Conservation (phyloP, 2,329 filamentous ascomycete genomes). For the Aspergillus sp. region DNA sequence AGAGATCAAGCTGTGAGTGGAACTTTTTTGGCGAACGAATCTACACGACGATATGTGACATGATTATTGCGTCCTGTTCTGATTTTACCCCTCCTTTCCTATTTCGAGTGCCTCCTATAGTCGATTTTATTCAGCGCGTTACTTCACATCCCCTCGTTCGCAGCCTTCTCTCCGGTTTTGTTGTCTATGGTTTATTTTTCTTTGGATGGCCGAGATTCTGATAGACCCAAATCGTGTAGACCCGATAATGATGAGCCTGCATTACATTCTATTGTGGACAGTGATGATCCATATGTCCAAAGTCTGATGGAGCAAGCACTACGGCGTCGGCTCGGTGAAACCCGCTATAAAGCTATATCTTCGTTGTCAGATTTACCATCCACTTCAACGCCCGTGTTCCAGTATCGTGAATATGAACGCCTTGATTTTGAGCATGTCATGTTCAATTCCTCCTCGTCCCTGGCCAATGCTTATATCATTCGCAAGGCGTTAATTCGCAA, state of each 20-base stretch:
- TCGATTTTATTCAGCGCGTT: constrained; percentile 13
- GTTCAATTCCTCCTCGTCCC: constrained; percentile 58
- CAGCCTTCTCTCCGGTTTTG: constrained; percentile 9
- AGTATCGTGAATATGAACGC: constrained; percentile 83
- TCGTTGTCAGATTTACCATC: constrained; percentile 49
- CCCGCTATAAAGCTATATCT: constrained; percentile 57
- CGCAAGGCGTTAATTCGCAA: constrained; percentile 96
- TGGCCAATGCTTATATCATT: constrained; percentile 90
- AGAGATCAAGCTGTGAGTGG: constrained; percentile 82
- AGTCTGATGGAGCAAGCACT: constrained; percentile 78
- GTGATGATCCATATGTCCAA: constrained; percentile 87
- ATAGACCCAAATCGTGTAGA: constrained; percentile 37
- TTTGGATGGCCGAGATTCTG: constrained; percentile 25
- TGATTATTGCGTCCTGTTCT: constrained; percentile 22
- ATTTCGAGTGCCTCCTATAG: constrained; percentile 19
- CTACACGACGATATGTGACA: constrained; percentile 20
- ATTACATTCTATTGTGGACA: constrained; percentile 74
- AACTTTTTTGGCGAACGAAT: constrained; percentile 18
- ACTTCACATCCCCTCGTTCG: not conserved
- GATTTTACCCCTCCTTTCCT: constrained; percentile 27
- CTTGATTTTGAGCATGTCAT: constrained; percentile 79
- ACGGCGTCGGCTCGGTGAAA: constrained; percentile 57
- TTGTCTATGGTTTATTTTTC: constrained; percentile 13
- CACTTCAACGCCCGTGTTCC: constrained; percentile 57
- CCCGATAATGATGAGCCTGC: constrained; percentile 36